These are phyloP conservation scores for Andrographis paniculata DNA, from an alignment of 305 asterid species.

Conservation along the genomic window DNA sequence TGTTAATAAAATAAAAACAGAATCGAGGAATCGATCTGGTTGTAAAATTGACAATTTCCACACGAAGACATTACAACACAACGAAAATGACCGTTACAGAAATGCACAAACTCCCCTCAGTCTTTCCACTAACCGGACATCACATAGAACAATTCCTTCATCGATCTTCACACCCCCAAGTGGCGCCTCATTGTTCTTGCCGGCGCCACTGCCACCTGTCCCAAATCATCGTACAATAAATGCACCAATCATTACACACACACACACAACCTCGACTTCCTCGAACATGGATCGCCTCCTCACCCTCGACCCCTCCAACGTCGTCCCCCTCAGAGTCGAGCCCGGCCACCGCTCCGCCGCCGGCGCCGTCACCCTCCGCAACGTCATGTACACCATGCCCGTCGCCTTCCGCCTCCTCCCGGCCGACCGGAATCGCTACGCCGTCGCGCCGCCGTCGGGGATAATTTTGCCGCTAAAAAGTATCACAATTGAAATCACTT, in stretches of 20 bases:
- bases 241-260: too few relatives aligned
- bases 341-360: conserved; percentile 38
- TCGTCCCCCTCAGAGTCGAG: conserved; percentile 48
- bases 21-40: too few relatives aligned
- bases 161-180: conserved; percentile 60
- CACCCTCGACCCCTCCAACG: conserved; percentile 61
- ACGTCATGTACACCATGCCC: conserved; percentile 86
- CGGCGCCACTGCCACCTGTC: conserved; percentile 29
- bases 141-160: conserved; percentile 67
- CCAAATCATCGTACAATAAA: too few relatives aligned
- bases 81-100: neutral
- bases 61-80: neutral
- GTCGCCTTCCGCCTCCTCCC: conserved; percentile 77
- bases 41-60: too few relatives aligned
- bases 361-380: conserved; percentile 46
- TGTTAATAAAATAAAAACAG: too few relatives aligned
- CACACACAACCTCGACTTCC: neutral
- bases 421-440: conserved; percentile 35
- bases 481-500: conserved; percentile 42
- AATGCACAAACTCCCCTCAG: neutral
- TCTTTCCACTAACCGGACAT: conserved; percentile 29
- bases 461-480: conserved; percentile 60
- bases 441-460: conserved; percentile 53
- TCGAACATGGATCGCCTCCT: conserved; percentile 54
- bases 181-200: conserved; percentile 41